Evolutionary conservation across 495 filamentous ascomycete genomes (phyloP).

Genomic region (Aspergillus sclerotiicarbonarius): DNA sequence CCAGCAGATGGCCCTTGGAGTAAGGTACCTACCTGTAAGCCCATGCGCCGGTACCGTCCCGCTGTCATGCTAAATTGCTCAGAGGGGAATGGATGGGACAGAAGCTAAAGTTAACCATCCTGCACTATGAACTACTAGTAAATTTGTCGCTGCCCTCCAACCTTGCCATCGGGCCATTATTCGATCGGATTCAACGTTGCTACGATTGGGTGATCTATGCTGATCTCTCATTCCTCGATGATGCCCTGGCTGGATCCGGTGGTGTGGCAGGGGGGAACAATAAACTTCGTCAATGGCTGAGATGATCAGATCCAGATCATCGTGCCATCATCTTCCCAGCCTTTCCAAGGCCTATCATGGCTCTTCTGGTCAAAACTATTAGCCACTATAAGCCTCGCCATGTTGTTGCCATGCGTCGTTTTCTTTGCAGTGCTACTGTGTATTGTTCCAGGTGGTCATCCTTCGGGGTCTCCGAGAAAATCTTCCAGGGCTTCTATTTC

Average conservation of each 20-base stretch:
- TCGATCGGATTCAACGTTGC: background rate
- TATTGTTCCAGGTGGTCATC: background rate
- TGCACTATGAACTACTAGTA: background rate
- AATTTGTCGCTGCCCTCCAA: too few species aligned
- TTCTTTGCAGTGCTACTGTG: background rate
- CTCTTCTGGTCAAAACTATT: constrained; percentile 2
- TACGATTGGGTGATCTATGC: constrained; percentile 2
- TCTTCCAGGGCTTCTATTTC: background rate
- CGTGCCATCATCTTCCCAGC: background rate
- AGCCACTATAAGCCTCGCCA: background rate
- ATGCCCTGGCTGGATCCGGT: background rate
- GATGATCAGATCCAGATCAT: constrained; percentile 7
- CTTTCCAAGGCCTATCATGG: background rate
- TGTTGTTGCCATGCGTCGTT: background rate
- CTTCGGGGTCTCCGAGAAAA: background rate
- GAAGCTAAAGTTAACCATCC: constrained; percentile 3
- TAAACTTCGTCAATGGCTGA: background rate
- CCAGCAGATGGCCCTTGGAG: background rate
- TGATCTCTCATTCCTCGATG: background rate
- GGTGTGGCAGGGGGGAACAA: background rate
- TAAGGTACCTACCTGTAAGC: background rate
- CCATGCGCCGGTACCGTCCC: constrained; percentile 3
- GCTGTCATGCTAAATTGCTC: constrained; percentile 6
- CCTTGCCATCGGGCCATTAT: background rate
- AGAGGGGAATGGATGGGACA: too few species aligned